These are phyloP conservation scores for Diaporthe capsici DNA, from an alignment of 2,329 filamentous ascomycete species.

Conservation along the genomic window DNA sequence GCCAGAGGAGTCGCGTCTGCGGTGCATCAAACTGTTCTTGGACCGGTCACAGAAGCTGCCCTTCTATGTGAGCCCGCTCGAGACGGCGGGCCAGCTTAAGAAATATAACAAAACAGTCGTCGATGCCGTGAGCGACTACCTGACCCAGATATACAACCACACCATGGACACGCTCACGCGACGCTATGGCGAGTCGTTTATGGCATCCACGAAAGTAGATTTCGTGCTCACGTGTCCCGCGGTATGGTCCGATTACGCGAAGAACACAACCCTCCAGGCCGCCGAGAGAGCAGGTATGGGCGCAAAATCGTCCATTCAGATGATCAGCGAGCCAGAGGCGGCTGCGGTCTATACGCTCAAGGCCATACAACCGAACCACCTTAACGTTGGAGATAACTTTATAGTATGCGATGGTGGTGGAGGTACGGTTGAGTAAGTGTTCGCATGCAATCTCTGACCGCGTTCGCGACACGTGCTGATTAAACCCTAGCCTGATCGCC, in stretches of 20 bases:
- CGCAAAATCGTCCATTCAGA: conserved; percentile 76
- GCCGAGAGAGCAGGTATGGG: conserved; percentile 87
- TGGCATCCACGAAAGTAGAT: conserved; percentile 81
- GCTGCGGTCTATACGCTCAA: conserved; percentile 85
- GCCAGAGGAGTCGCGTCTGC: conserved; percentile 80
- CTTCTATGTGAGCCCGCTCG: conserved; percentile 83
- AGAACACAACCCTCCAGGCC: conserved; percentile 84
- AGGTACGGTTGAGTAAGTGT: conserved; percentile 76
- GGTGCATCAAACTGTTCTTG: conserved; percentile 88
- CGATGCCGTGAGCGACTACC: conserved; percentile 84
- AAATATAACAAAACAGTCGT: conserved; percentile 82
- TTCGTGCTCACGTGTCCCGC: conserved; percentile 87
- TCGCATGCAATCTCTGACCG: background rate
- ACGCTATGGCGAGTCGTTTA: conserved; percentile 83
- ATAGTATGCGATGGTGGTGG: conserved; percentile 75
- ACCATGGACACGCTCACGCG: conserved; percentile 83
- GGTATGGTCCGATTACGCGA: conserved; percentile 89
- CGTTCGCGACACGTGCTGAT: conserved; percentile 41
- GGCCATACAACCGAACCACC: conserved; percentile 81
- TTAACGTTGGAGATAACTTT: conserved; percentile 77
- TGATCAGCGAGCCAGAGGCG: conserved; percentile 86
- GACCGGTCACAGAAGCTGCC: conserved; percentile 85
- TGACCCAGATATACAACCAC: conserved; percentile 81
- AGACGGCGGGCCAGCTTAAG: conserved; percentile 83
- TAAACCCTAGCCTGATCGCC: conserved; percentile 72